Base-by-base conservation (phyloP, 2,329 filamentous ascomycete genomes). In the Pseudocercospora fijiensis region DNA sequence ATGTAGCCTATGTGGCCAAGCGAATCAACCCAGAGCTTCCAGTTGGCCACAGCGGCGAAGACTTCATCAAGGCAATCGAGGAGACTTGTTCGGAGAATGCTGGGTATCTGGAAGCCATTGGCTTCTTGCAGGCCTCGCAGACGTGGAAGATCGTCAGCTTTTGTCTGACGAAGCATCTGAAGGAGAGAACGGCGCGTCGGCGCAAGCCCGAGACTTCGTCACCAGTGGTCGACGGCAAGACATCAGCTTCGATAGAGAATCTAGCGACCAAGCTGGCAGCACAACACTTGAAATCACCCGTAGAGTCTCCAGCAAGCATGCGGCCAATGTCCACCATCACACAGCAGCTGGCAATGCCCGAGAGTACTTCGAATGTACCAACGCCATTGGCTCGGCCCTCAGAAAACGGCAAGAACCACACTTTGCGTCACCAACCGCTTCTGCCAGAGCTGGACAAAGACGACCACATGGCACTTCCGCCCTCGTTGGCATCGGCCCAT, bases 121-220 rank as follows among this genome's bases (percentile, higher is more conserved):
- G 43, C 75, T 82, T 65, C 77, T 82, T 59, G 67, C 79, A 82
- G 60, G 75, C 85, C 52, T 83, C 86, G 30, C 83, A 87, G 66
- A 84, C 84, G 20, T 88, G 85, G 85, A 81, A 80, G 60, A 80
- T 88, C 22, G 74, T 86, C 33, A 82, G 81, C 60, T 78, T 80
- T 61, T 79, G 81, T 26, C 77, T 85, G 59, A 71, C 81, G 2
- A 78, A 81, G 62, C 83, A 85, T 63, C 77, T 86, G 27, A 76
- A 70, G 43, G 73, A 75, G 10, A 73, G 78, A 30, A n/a, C 61
- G 11, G 58, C 43, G 20, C 28, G 53, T 30, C 61, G 65, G 58
- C 62, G 61, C 7, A 62, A 61, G 43, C 62, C 58, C 18, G 58
- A 60, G 24, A 60, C 28, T 20, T 43, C 60, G 18, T 55, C 60